Evolutionary conservation across 1,139 yeast species (phyloP).

Genomic region (Lizanozyma gosingica): DNA sequence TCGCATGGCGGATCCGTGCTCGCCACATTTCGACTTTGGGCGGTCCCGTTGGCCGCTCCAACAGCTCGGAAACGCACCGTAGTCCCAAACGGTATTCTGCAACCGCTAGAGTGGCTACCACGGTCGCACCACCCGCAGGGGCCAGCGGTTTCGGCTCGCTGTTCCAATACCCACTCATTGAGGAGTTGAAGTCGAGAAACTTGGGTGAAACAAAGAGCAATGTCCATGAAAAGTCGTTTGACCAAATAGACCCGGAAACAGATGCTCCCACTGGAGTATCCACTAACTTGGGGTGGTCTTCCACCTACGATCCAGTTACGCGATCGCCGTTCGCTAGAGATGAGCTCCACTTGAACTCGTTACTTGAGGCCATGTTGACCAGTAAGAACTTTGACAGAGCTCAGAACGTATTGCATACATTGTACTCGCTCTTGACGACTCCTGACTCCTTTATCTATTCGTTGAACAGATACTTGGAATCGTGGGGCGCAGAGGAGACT

Average conservation of each 20-base stretch:
- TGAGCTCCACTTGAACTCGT: constrained; percentile 60
- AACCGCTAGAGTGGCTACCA: background rate
- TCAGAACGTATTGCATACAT: constrained; percentile 51
- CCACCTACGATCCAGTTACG: constrained; percentile 34
- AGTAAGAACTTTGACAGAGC: constrained; percentile 68
- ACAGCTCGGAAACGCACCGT: background rate
- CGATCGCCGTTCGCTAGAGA: constrained; percentile 46
- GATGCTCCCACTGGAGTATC: background rate
- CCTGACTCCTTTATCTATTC: constrained; percentile 18
- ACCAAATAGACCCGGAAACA: background rate
- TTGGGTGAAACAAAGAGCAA: background rate
- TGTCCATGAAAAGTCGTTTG: background rate
- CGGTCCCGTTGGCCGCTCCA: background rate
- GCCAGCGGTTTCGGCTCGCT: background rate
- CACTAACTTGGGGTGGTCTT: constrained; percentile 18
- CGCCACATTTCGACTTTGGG: too few relatives aligned
- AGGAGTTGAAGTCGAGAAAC: background rate
- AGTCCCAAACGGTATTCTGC: background rate
- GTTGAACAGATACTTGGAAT: constrained; percentile 30
- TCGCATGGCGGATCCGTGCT: background rate
- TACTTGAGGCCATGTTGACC: constrained; percentile 72
- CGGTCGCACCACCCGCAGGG: background rate
- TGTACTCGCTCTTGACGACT: constrained; percentile 34
- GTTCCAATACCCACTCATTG: background rate
- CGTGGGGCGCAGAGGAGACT: constrained; percentile 22